Evolutionary conservation across 768 basidiomycete species (phyloP), one percentile per base, ranked within the genome.

Genomic region (Rhodotorula toruloides): DNA sequence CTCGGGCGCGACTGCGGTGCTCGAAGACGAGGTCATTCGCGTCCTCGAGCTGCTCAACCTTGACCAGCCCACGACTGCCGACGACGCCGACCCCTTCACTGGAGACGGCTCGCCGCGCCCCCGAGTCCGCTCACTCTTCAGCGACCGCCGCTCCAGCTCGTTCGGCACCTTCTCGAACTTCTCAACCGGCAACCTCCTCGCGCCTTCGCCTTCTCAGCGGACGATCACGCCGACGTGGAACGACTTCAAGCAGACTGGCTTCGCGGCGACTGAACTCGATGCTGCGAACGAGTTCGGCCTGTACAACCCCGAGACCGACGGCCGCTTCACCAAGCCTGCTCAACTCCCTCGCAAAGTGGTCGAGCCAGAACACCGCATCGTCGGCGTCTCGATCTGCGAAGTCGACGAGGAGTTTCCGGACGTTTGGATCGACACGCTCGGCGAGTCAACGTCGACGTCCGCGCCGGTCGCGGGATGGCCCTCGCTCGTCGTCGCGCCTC

Each of bases 381-480:
- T 47, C 19, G 2, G n/a, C 16, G 25, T 61, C n/a, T 4, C 48
- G 29, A 4, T 44, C 25, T 25, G 13, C 3, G n/a, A 39, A 0
- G 4, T 69, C 34, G 68, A 65, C 31, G 68, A 65, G n/a, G 68
- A 61, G 22, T 58, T 69, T 25, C 22, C 43, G 12, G 63, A 64
- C 32, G 21, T 54, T 3, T 69, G 63, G 63, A 36, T 69, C 54
- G 68, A 65, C 46, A 49, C 50, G 3, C 63, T 69, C 53, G 25
- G 21, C 46, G 68, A 69, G 44, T 40, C 48, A 16, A 27, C 48
- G 22, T 46, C 54, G 14, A 11, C 40, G 0, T 11, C 32, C 27
- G 22, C 32, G 9, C 62, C 62, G 0, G 42, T 61, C 14, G 62
- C 67, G 0, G 32, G 11, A 0, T 63, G 58, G 67, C 58, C 62